Base-by-base conservation (phyloP, 352 stramenopile genomes). In the Phytopythium ostracodes region DNA sequence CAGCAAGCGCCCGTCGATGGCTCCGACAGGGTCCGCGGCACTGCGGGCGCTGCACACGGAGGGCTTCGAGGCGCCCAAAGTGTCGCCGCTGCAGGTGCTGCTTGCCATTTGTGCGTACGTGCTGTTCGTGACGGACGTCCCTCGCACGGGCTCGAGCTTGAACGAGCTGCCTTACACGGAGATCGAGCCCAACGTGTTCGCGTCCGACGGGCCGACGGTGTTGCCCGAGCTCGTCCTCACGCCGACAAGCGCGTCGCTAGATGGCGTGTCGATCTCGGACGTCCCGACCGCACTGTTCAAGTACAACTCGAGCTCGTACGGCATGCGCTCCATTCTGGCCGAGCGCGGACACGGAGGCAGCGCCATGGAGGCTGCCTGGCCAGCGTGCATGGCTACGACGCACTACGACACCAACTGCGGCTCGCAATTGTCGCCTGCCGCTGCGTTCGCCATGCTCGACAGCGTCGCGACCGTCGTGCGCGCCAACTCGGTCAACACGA, bases 161-260 rank as follows among this genome's bases (percentile, higher is more conserved):
- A 60, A 77, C 15, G 59, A 66, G 35, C 64, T 85, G 4, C 73
- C 73, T 20, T 85, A 66, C 65, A 64, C 68, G 38, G 66, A 82
- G 52, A 67, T 83, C 31, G 73, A 85, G 61, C 76, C 76, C 8
- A 85, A 82, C 24, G 76, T 83, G 25, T 85, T 82, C 65, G 65
- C 72, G 4, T 73, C 75, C 31, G 72, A 81, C 49, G 76, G 76
- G 0, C 76, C 76, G 14, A 69, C 63, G 4, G 52, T 73, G 40
- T 56, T 81, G 18, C 71, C 76, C 35, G 63, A 63, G 12, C 50
- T 64, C 25, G 62, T 52, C 10, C 53, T 84, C 42, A 71, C 65
- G 20, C 64, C 38, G 3, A 56, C 42, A 36, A 59, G 5, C 59
- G 50, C 22, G 36, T 64, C 29, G 44, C 51, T 42, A 31, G 33